Conservation (phyloP, 352 stramenopile species). For the Blastocystis sp. region DNA sequence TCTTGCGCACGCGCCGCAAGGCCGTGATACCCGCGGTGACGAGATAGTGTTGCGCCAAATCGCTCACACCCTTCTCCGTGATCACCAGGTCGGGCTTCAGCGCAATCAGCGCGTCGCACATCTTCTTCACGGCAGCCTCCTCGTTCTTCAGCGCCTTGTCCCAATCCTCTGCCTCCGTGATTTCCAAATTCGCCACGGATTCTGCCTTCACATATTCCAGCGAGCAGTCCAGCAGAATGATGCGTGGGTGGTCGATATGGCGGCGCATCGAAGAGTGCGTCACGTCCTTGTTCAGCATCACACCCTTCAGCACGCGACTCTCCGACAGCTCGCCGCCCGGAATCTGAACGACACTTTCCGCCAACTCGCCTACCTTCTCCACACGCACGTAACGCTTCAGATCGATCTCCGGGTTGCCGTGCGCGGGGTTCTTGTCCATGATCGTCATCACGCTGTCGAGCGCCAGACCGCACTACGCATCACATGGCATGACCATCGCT, state of each 20-base stretch:
- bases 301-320: conserved; percentile 89
- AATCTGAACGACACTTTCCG: conserved; percentile 71
- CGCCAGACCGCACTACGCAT: conserved; percentile 89
- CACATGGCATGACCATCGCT: background rate
- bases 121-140: conserved; percentile 98
- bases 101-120: conserved; percentile 92
- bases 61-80: conserved; percentile 98
- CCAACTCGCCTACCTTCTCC: conserved; percentile 85
- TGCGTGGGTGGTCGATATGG: conserved; percentile 93
- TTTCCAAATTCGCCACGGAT: conserved; percentile 92
- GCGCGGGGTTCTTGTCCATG: conserved; percentile 71
- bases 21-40: conserved; percentile 96
- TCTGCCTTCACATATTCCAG: conserved; percentile 99
- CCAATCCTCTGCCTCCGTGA: conserved; percentile 96
- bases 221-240: conserved; percentile 95
- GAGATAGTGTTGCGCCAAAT: conserved; percentile 99
- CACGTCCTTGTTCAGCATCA: conserved; percentile 99
- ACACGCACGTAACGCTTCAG: conserved; percentile 99
- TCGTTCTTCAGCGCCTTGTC: conserved; percentile 96
- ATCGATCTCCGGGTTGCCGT: conserved; percentile 89
- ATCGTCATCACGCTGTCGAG: conserved; percentile 93
- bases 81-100: conserved; percentile 98
- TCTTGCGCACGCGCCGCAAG: conserved; percentile 97
- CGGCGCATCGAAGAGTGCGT: conserved; percentile 98
- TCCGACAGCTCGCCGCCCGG: conserved; percentile 91